phyloP scores from a whole-genome alignment of 2,329 filamentous ascomycete genomes.

The Tetracladium maxilliforme region DNA sequence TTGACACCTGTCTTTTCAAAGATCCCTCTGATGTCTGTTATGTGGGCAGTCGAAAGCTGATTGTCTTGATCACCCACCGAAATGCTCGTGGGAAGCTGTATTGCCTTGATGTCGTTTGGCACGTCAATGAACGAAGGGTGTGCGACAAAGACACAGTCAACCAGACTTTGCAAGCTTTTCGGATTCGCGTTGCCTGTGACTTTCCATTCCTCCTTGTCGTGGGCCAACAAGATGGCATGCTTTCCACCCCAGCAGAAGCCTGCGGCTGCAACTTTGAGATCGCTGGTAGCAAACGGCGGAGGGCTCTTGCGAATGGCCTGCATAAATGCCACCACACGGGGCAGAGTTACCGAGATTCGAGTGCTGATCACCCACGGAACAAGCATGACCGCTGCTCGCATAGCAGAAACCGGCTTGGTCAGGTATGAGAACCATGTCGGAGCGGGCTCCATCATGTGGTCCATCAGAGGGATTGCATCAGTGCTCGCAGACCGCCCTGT shows the following conservation, averaged over 20 bases:
- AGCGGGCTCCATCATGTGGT: no score
- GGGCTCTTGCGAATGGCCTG: conserved; percentile 14
- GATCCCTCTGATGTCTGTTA: conserved; percentile 6
- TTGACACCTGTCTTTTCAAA: conserved; percentile 17
- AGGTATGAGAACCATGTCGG: no score
- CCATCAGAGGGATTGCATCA: no score
- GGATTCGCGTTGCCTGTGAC: conserved; percentile 8
- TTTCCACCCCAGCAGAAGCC: conserved; percentile 53
- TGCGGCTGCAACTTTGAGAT: conserved; percentile 30
- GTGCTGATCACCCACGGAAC: conserved; percentile 13
- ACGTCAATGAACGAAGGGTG: conserved; percentile 34
- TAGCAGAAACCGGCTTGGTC: no score
- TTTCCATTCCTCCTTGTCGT: conserved; percentile 13
- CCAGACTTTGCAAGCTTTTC: conserved; percentile 14
- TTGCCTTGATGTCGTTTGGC: conserved; percentile 26
- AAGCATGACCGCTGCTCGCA: no score
- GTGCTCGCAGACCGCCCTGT: no score
- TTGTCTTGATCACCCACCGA: conserved; percentile 27
- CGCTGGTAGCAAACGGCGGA: conserved; percentile 10
- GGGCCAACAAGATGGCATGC: conserved; percentile 31
- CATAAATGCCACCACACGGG: conserved; percentile 22
- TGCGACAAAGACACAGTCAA: conserved; percentile 35
- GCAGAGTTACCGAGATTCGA: conserved; percentile 11
- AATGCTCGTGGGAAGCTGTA: conserved; percentile 25
- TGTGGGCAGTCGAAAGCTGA: conserved; percentile 14